Conservation (phyloP, 73 alveolate genomes). For the Uronychia setigera region DNA sequence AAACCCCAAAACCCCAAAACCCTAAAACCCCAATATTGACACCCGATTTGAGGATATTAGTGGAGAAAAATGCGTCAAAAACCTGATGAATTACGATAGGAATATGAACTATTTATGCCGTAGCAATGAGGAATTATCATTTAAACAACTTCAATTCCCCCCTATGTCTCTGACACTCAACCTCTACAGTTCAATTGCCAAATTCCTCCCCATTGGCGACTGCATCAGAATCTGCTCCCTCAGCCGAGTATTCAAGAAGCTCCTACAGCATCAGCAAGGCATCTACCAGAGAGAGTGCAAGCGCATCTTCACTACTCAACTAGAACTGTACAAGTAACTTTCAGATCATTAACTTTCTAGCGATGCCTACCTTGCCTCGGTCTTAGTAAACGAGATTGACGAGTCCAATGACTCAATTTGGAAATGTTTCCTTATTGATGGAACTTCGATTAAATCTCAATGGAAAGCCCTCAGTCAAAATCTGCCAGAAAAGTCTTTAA, state of each 20-base stretch:
- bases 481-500: neutral
- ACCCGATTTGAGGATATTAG: too few relatives aligned
- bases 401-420: neutral
- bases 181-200: neutral
- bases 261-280: neutral
- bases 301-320: neutral
- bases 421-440: neutral
- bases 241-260: neutral
- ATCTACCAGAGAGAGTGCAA: neutral
- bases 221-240: neutral
- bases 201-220: neutral
- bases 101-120: neutral
- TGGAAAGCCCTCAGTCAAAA: neutral
- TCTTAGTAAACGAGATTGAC: neutral
- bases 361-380: neutral
- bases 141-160: neutral
- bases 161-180: neutral
- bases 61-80: too few relatives aligned
- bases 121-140: neutral
- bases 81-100: neutral
- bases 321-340: neutral
- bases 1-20: too few relatives aligned
- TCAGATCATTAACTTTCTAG: neutral
- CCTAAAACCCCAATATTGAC: too few relatives aligned
- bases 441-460: neutral